Conservation (phyloP, 495 filamentous ascomycete genomes). For the Aspergillus funiculosus region DNA sequence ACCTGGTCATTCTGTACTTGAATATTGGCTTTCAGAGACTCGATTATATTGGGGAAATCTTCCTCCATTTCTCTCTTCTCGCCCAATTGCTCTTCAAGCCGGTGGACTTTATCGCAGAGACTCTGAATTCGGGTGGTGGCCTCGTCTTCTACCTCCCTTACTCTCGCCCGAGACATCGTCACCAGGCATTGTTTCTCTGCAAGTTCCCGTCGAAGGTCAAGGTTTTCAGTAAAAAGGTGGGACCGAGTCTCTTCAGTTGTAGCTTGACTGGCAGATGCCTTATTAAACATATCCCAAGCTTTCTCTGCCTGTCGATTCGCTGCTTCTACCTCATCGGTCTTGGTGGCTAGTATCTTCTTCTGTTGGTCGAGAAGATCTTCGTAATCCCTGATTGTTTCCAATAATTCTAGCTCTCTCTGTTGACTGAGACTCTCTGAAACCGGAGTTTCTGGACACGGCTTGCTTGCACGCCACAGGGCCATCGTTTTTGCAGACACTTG, state of each 20-base stretch:
- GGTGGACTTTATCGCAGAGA: background rate
- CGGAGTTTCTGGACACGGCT: background rate
- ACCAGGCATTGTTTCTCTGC: background rate
- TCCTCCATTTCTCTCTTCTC: background rate
- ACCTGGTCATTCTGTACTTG: slow-evolving; percentile 1
- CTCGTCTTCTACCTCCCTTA: background rate
- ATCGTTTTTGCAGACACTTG: no score
- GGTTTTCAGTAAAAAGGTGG: background rate
- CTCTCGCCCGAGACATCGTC: background rate
- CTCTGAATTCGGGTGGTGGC: background rate
- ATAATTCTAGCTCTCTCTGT: background rate
- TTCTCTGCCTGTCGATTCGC: slow-evolving; percentile 1
- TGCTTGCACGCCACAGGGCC: no score
- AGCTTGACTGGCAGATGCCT: background rate
- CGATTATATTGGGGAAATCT: background rate
- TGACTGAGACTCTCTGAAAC: background rate
- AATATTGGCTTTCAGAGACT: slow-evolving; percentile 2
- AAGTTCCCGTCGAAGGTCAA: background rate
- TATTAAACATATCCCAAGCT: slow-evolving; percentile 1
- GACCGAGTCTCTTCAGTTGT: background rate
- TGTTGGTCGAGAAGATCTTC: background rate
- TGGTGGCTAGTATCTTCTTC: background rate
- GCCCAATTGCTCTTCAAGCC: background rate
- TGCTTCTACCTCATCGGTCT: slow-evolving; percentile 2
- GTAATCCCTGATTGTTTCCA: background rate